Percentiles rank a stretch among this genome's conserved stretches.
These are phyloP conservation scores for Saitozyma sp. DNA, from an alignment of 768 basidiomycete genomes.

Conservation along the genomic window DNA sequence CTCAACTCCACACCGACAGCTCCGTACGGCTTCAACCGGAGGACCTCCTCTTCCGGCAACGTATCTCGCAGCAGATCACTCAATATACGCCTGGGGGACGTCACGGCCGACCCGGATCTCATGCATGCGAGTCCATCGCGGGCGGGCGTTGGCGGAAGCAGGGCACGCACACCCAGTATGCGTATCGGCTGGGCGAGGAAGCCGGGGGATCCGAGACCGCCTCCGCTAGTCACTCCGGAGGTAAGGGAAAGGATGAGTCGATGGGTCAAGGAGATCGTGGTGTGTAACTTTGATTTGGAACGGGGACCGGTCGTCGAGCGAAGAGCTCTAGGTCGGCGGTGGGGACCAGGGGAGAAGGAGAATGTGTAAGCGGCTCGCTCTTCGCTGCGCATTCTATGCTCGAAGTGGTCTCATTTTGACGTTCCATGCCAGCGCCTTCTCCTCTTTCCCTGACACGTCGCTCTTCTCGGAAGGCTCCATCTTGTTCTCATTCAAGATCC, in stretches of 20 bases:
- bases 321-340: slow-evolving; percentile 66
- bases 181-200: slow-evolving; percentile 32
- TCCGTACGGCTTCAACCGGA: too few species aligned
- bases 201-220: slow-evolving; percentile 43
- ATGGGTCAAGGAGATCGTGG: slow-evolving; percentile 52
- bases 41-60: too few species aligned
- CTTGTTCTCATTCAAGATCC: slow-evolving; percentile 81
- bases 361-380: slow-evolving; percentile 68
- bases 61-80: too few species aligned
- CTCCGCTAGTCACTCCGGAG: slow-evolving; percentile 28
- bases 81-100: too few species aligned
- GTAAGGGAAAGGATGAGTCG: slow-evolving; percentile 30
- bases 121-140: too few species aligned
- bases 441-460: slow-evolving; percentile 84
- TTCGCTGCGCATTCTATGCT: not conserved
- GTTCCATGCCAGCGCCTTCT: slow-evolving; percentile 70
- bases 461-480: slow-evolving; percentile 82
- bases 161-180: slow-evolving; percentile 11
- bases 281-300: slow-evolving; percentile 78
- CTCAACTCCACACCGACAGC: too few species aligned
- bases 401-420: not conserved
- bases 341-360: slow-evolving; percentile 69
- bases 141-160: too few species aligned
- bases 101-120: too few species aligned
- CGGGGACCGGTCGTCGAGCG: slow-evolving; percentile 75